phyloP scores from a whole-genome alignment of 2,329 filamentous ascomycete species.

The Colletotrichum noveboracense region DNA sequence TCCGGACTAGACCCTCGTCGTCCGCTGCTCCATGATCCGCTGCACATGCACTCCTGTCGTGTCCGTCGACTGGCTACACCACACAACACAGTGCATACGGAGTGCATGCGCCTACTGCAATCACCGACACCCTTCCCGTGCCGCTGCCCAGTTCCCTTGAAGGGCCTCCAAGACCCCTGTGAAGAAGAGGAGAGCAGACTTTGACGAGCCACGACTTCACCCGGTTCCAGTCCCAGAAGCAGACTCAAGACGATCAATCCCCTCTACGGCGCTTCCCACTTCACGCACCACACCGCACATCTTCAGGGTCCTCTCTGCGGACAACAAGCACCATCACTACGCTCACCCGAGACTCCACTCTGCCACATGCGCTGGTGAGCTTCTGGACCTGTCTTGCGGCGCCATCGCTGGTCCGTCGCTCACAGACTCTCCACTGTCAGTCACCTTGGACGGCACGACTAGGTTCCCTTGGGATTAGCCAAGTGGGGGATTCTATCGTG shows the following conservation, averaged over 20 bases:
- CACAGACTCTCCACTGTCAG: slow-evolving; percentile 15
- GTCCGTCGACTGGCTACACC: slow-evolving; percentile 35
- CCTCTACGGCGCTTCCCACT: slow-evolving; percentile 10
- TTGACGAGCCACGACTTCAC: slow-evolving; percentile 12
- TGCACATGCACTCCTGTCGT: slow-evolving; percentile 42
- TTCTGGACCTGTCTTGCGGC: slow-evolving; percentile 14
- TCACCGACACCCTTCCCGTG: slow-evolving; percentile 7
- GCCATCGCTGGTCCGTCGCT: slow-evolving; percentile 15
- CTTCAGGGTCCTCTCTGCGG: slow-evolving; percentile 18
- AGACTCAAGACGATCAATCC: not conserved
- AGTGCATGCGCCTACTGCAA: slow-evolving; percentile 18
- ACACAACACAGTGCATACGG: slow-evolving; percentile 12
- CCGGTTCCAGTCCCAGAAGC: not conserved
- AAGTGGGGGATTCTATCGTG: slow-evolving; percentile 16
- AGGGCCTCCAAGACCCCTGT: not conserved
- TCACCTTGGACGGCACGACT: slow-evolving; percentile 11
- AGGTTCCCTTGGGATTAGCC: slow-evolving; percentile 18
- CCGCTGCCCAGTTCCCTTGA: not conserved
- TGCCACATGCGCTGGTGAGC: slow-evolving; percentile 18
- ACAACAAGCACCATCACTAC: not conserved
- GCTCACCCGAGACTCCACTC: slow-evolving; percentile 11
- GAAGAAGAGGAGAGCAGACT: slow-evolving; percentile 2
- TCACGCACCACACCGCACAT: slow-evolving; percentile 20
- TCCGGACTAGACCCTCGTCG: slow-evolving; percentile 14
- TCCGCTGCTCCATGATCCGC: slow-evolving; percentile 26